Percentiles rank a stretch among this genome's conserved stretches.
Evolutionary conservation across 495 filamentous ascomycete genomes (phyloP).

Genomic region (Thozetella sp.): DNA sequence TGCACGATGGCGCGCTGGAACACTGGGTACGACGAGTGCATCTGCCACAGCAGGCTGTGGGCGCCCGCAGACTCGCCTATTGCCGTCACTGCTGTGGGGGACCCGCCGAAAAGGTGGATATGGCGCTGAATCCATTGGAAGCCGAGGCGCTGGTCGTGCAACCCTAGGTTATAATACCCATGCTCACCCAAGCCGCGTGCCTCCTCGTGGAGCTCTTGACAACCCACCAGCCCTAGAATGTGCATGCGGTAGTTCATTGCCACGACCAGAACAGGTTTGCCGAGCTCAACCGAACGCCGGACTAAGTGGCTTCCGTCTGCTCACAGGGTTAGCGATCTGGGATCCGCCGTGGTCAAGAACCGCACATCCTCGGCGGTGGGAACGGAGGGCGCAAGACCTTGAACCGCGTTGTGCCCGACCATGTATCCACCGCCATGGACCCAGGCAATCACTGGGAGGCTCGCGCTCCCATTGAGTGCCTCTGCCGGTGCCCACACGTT

Average conservation of each 20-base stretch:
- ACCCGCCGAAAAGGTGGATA: slow-evolving; percentile 52
- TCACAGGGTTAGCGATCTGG: not conserved
- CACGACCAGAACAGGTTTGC: slow-evolving; percentile 25
- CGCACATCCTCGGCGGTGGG: too few relatives aligned
- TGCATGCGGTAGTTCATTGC: slow-evolving; percentile 55
- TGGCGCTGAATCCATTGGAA: slow-evolving; percentile 56
- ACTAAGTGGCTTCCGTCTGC: not conserved
- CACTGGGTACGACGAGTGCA: not conserved
- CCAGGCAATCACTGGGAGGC: not conserved
- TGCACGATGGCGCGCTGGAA: not conserved
- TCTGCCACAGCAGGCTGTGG: not conserved
- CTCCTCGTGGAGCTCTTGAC: not conserved
- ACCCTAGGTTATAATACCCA: not conserved
- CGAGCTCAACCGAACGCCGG: not conserved
- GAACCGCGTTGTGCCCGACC: not conserved
- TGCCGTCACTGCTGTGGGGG: slow-evolving; percentile 48
- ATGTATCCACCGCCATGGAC: not conserved
- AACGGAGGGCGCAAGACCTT: not conserved
- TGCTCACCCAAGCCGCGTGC: not conserved
- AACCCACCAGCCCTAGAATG: not conserved
- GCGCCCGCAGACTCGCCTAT: slow-evolving; percentile 46
- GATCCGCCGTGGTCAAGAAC: too few relatives aligned
- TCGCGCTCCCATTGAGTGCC: not conserved
- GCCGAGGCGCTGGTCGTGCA: slow-evolving; percentile 48
- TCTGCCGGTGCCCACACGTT: not conserved